Conservation (phyloP, 2,329 filamentous ascomycete species). For the Penicillium janthinellum region DNA sequence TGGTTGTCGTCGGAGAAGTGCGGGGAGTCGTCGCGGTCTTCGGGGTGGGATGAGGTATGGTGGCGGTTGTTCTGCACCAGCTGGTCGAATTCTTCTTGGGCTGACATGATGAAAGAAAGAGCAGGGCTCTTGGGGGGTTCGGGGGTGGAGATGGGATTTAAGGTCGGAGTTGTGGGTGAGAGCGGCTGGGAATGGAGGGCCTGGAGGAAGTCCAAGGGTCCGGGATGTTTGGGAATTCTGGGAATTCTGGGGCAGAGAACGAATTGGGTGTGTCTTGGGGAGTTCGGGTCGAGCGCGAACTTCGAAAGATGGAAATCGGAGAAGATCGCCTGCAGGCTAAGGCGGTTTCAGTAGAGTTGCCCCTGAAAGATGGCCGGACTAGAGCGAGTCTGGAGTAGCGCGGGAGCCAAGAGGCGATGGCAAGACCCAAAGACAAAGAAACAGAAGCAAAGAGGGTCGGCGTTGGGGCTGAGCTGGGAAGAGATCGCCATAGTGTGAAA, state of each 20-base stretch:
- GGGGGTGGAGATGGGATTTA: conserved; percentile 18
- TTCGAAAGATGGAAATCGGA: neutral
- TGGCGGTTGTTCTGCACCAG: conserved; percentile 44
- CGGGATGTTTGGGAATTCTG: conserved; percentile 1
- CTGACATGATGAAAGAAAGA: conserved; percentile 43
- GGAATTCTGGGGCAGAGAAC: conserved; percentile 1
- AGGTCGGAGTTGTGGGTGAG: conserved; percentile 2
- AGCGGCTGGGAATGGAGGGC: neutral
- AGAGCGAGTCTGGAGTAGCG: conserved; percentile 3
- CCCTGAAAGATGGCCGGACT: conserved; percentile 14
- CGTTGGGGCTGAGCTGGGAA: conserved; percentile 28
- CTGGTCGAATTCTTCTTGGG: conserved; percentile 51
- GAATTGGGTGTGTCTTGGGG: neutral
- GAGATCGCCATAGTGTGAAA: conserved; percentile 29
- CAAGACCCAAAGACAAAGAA: neutral
- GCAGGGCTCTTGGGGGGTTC: conserved; percentile 4
- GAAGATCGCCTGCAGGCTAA: neutral
- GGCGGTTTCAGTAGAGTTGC: neutral
- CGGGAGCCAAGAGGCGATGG: conserved; percentile 6
- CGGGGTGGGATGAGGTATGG: conserved; percentile 43
- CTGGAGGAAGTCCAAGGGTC: neutral
- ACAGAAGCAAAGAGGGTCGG: conserved; percentile 11
- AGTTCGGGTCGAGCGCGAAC: neutral
- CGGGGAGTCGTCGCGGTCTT: conserved; percentile 39
- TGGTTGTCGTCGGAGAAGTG: conserved; percentile 30